A percentile compares a stretch with the other conserved stretches of the same genome.
phyloP scores from a whole-genome alignment of 2,329 filamentous ascomycete genomes.

The Cryphonectria naterciae region DNA sequence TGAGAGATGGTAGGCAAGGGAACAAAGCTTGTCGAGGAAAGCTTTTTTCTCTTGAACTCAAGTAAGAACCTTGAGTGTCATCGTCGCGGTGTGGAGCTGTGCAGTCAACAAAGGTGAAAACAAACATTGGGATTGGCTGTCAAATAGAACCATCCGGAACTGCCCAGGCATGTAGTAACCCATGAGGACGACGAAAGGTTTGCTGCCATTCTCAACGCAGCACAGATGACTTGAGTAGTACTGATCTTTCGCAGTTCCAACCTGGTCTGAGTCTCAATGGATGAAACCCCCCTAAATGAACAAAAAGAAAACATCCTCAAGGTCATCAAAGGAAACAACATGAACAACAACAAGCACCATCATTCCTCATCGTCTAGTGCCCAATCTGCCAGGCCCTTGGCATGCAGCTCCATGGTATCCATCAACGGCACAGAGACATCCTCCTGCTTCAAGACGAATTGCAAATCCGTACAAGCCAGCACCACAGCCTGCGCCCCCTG shows the following conservation, averaged over 20 bases:
- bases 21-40: neutral
- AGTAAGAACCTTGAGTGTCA: neutral
- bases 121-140: neutral
- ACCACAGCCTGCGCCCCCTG: slow-evolving; percentile 29
- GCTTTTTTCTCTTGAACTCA: neutral
- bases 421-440: slow-evolving; percentile 26
- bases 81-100: neutral
- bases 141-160: neutral
- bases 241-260: neutral
- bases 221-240: neutral
- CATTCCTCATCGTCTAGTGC: slow-evolving; percentile 10
- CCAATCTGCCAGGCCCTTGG: slow-evolving; percentile 28
- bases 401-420: slow-evolving; percentile 31
- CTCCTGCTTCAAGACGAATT: slow-evolving; percentile 28
- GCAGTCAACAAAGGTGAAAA: neutral
- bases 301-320: neutral
- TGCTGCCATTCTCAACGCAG: neutral
- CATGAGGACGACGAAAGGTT: neutral
- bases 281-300: neutral
- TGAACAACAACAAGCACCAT: neutral
- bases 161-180: neutral
- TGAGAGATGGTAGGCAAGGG: neutral
- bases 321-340: neutral
- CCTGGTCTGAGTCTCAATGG: neutral
- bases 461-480: slow-evolving; percentile 31